Conservation (phyloP, 179 eudicot genomes). For the Silene vulgaris region DNA sequence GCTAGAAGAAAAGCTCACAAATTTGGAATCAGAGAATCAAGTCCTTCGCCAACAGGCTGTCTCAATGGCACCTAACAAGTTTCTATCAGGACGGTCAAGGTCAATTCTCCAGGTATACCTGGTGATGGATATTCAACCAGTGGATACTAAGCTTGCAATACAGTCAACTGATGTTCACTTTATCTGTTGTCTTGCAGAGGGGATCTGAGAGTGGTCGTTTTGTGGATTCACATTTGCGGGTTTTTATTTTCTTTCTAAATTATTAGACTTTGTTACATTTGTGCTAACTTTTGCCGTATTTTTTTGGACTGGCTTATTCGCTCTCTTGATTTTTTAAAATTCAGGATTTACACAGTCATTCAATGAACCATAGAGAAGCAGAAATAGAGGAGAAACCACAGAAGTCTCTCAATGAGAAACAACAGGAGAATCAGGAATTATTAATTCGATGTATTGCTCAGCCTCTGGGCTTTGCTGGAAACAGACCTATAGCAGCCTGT, state of each 20-base stretch:
- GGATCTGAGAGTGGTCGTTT: constrained; percentile 66
- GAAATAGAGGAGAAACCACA: constrained; percentile 93
- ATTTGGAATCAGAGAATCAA: constrained; percentile 90
- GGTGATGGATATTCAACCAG: constrained; percentile 19
- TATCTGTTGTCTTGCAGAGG: constrained; percentile 51
- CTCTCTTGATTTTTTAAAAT: constrained; percentile 4
- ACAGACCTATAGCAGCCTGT: constrained; percentile 88
- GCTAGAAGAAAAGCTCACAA: constrained; percentile 71
- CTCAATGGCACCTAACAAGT: constrained; percentile 71
- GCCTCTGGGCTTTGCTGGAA: constrained; percentile 72
- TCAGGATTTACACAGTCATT: constrained; percentile 76
- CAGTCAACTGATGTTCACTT: constrained; percentile 15
- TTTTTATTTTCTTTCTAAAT: constrained; percentile 11
- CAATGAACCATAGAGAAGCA: constrained; percentile 61
- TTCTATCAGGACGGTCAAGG: constrained; percentile 69
- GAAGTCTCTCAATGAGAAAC: constrained; percentile 89
- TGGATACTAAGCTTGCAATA: constrained; percentile 4
- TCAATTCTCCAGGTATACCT: constrained; percentile 74
- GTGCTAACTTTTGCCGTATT: not conserved
- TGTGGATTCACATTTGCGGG: constrained; percentile 32
- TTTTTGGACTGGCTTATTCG: not conserved
- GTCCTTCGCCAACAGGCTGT: constrained; percentile 92
- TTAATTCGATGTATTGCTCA: constrained; percentile 70
- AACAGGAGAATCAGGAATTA: constrained; percentile 77
- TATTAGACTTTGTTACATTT: not conserved